phyloP scores from a whole-genome alignment of 352 stramenopile genomes.

The Phytophthora cryptogea region DNA sequence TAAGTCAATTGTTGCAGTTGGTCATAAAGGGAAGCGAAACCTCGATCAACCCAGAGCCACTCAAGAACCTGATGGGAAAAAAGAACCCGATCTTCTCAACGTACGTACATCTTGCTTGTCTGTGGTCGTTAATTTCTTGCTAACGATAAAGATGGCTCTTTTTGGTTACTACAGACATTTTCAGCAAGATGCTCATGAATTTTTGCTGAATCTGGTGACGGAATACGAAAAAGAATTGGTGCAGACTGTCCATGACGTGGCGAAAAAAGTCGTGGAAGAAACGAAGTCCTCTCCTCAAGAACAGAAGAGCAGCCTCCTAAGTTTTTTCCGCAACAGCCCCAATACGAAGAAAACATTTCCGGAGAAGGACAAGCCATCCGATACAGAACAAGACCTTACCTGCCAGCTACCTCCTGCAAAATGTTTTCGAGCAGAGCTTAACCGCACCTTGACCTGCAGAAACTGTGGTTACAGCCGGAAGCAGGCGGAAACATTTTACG shows the following conservation, averaged over 20 bases:
- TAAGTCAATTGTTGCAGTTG: slow-evolving; percentile 62
- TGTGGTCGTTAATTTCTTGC: neutral
- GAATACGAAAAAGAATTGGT: slow-evolving; percentile 87
- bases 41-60: slow-evolving; percentile 75
- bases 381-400: slow-evolving; percentile 47
- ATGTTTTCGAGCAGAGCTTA: slow-evolving; percentile 79
- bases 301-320: slow-evolving; percentile 53
- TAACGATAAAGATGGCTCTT: slow-evolving; percentile 9
- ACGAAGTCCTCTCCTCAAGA: slow-evolving; percentile 27
- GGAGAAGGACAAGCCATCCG: slow-evolving; percentile 21
- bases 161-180: slow-evolving; percentile 52
- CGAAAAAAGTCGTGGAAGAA: slow-evolving; percentile 39
- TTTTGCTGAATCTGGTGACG: slow-evolving; percentile 81
- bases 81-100: slow-evolving; percentile 83
- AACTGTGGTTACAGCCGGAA: slow-evolving; percentile 81
- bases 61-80: slow-evolving; percentile 81
- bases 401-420: slow-evolving; percentile 68
- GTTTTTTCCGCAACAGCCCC: slow-evolving; percentile 57
- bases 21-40: slow-evolving; percentile 67
- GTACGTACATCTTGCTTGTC: slow-evolving; percentile 41
- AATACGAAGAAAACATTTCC: slow-evolving; percentile 12
- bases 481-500: slow-evolving; percentile 82
- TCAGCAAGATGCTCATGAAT: slow-evolving; percentile 89
- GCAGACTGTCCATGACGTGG: slow-evolving; percentile 41
- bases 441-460: slow-evolving; percentile 75